Evolutionary conservation across 371 early-diverging fungal genomes (phyloP), one percentile per base, ranked within the genome.

Genomic region (Saksenaea oblongispora): DNA sequence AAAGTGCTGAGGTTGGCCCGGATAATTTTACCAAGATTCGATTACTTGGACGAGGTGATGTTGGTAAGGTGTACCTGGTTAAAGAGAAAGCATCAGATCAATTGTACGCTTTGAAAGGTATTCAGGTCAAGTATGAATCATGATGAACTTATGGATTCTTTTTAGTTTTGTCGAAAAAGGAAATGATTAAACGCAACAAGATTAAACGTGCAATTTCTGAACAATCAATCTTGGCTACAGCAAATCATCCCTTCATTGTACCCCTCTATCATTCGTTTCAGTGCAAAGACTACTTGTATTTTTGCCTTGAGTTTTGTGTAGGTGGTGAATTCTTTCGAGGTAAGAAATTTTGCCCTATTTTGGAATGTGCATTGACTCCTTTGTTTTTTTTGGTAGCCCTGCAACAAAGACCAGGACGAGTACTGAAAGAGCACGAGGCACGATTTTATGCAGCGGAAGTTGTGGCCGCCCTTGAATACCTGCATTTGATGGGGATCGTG

Each of bases 381-480:
- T 56, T 78, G 57, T 69, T 66, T 64, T 69, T 73, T 59, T 66
- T 62, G 24, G 56, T 55, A 82, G 85, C 87, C 5, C 75, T 95
- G 28, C 96, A 95, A 76, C 70, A 73, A 56, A 78, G 90, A 17
- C 92, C 93, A 9, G 91, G 89, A 27, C 89, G 91, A 65, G 87
- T 90, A 39, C 70, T 95, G 14, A 69, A 79, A 56, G 95, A 97
- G 67, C 83, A 89, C 31, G 93, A 91, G 65, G 96, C 96, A 24
- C 83, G 90, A 60, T 99, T 99, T 70, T 98, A 97, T 74, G 96
- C 96, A 0, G 98, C 97, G 39, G 99, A 99, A 73, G 95, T 99
- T 5, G 85, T 94, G 66, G 82, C 82, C 14, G 89, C 93, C 8
- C 82, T 99, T 18, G 97, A 97, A 71, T 96, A 95, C 70, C 76